These are phyloP conservation scores for Phytophthora cactorum DNA, from an alignment of 352 stramenopile genomes.

Conservation along the genomic window DNA sequence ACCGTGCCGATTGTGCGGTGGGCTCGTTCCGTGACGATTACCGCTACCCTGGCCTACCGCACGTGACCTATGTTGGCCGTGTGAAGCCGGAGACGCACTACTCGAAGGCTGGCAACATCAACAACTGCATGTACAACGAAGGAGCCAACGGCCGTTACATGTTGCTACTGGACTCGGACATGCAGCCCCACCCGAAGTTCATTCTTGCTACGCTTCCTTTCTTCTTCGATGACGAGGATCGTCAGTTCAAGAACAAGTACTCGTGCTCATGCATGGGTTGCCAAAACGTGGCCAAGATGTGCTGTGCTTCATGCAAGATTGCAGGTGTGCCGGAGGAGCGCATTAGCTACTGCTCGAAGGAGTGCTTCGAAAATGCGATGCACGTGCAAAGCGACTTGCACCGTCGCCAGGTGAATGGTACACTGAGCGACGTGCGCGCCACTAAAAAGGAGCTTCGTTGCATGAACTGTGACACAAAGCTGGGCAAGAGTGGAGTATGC, in stretches of 20 bases:
- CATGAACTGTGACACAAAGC: conserved; percentile 73
- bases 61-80: conserved; percentile 81
- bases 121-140: conserved; percentile 91
- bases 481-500: conserved; percentile 78
- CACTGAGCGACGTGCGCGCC: conserved; percentile 70
- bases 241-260: conserved; percentile 83
- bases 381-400: conserved; percentile 82
- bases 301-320: conserved; percentile 86
- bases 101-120: conserved; percentile 91
- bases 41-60: conserved; percentile 78
- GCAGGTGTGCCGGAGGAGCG: conserved; percentile 80
- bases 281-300: conserved; percentile 86
- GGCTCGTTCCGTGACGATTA: conserved; percentile 89
- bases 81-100: conserved; percentile 81
- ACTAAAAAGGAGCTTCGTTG: conserved; percentile 81
- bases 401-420: conserved; percentile 85
- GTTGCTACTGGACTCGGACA: conserved; percentile 84
- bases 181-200: conserved; percentile 89
- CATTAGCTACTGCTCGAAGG: conserved; percentile 90
- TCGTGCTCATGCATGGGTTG: conserved; percentile 75
- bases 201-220: conserved; percentile 81
- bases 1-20: conserved; percentile 75
- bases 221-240: conserved; percentile 89
- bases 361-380: conserved; percentile 87
- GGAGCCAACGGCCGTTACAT: conserved; percentile 80